A percentile compares a stretch with the other conserved stretches of the same genome.
These are phyloP conservation scores for Pyracantha coccinea DNA, from an alignment of 331 rosid species.

Conservation along the genomic window DNA sequence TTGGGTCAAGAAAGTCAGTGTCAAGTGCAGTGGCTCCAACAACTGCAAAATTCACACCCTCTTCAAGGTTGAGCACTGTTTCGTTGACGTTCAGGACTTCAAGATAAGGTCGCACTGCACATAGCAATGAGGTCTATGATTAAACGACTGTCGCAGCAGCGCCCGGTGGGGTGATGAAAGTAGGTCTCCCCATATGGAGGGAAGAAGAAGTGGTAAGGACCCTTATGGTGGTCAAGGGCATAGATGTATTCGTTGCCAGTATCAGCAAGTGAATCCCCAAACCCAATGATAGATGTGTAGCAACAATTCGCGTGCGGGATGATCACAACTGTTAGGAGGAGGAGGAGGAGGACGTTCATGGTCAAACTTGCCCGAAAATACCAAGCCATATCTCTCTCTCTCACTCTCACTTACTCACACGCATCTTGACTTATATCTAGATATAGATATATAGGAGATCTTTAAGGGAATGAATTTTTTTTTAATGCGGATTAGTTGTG, in stretches of 20 bases:
- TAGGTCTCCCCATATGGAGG: constrained; percentile 31
- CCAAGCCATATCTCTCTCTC: no score
- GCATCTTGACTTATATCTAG: no score
- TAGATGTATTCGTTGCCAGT: constrained; percentile 15
- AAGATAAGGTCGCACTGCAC: constrained; percentile 16
- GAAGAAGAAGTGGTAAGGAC: not conserved
- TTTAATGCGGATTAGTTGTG: no score
- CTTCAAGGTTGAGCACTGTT: not conserved
- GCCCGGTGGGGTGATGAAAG: constrained; percentile 24
- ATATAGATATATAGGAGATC: no score
- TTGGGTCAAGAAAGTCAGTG: constrained; percentile 20
- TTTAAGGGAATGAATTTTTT: no score
- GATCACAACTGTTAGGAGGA: no score
- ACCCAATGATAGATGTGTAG: not conserved
- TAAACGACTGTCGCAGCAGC: constrained; percentile 44
- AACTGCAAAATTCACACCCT: constrained; percentile 41
- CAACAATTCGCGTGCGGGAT: no score
- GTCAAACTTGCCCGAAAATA: no score
- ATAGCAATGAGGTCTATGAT: constrained; percentile 35
- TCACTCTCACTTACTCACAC: no score
- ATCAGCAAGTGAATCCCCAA: constrained; percentile 34
- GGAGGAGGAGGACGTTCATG: no score
- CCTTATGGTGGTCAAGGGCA: not conserved
- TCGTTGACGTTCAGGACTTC: not conserved
- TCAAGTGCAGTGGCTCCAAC: constrained; percentile 41